These are phyloP conservation scores for Chytriomyces sp. DNA, from an alignment of 192 early-diverging fungal genomes.

Conservation along the genomic window DNA sequence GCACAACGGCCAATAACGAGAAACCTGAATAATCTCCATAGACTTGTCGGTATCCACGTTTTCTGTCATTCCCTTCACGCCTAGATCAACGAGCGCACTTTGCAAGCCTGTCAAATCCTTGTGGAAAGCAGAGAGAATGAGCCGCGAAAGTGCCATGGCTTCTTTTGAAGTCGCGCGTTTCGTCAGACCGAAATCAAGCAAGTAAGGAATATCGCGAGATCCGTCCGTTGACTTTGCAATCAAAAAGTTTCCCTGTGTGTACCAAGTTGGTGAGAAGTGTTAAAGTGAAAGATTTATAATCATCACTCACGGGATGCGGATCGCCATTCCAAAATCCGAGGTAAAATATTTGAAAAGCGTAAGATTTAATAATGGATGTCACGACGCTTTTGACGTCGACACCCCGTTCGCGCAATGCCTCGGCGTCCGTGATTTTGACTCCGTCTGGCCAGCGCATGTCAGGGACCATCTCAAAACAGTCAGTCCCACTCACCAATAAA, in stretches of 20 bases:
- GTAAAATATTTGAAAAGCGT: slow-evolving; percentile 34
- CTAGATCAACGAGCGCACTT: slow-evolving; percentile 33
- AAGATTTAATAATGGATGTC: slow-evolving; percentile 28
- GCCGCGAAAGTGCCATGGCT: slow-evolving; percentile 26
- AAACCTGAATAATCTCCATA: slow-evolving; percentile 35
- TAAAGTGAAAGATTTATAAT: neutral
- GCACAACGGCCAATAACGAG: neutral
- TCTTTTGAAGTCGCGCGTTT: slow-evolving; percentile 32
- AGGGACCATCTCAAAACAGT: slow-evolving; percentile 6
- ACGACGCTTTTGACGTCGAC: slow-evolving; percentile 23
- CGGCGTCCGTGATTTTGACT: slow-evolving; percentile 15
- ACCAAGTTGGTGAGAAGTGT: neutral
- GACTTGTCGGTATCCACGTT: slow-evolving; percentile 18
- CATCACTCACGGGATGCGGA: slow-evolving; percentile 21
- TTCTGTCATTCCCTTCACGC: slow-evolving; percentile 24
- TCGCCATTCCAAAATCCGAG: slow-evolving; percentile 37
- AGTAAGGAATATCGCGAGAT: slow-evolving; percentile 15
- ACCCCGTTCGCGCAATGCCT: neutral
- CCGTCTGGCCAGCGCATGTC: slow-evolving; percentile 5
- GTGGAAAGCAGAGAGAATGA: slow-evolving; percentile 28
- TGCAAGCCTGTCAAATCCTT: slow-evolving; percentile 36
- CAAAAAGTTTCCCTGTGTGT: slow-evolving; percentile 27
- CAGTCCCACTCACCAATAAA: slow-evolving; percentile 10
- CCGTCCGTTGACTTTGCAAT: neutral
- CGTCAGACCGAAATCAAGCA: slow-evolving; percentile 42